phyloP scores from a whole-genome alignment of 257 asterid genomes.

The Penstemon davidsonii region DNA sequence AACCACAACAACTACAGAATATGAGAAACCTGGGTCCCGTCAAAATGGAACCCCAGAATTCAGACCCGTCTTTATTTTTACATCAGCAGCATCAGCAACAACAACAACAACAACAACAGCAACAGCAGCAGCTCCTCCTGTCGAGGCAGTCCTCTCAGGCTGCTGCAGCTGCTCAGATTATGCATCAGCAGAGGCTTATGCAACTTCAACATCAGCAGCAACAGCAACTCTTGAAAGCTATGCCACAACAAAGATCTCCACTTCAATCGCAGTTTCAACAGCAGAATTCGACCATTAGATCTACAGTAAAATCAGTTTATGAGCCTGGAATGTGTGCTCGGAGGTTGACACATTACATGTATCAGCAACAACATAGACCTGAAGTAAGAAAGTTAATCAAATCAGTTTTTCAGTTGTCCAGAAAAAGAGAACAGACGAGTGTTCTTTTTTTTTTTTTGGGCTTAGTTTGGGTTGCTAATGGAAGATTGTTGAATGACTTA shows the following conservation, averaged over 20 bases:
- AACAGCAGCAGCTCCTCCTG: slow-evolving; percentile 66
- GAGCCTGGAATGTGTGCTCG: slow-evolving; percentile 99
- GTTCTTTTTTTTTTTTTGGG: neutral
- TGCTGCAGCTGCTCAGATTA: slow-evolving; percentile 74
- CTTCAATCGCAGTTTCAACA: slow-evolving; percentile 61
- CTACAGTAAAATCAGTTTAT: slow-evolving; percentile 70
- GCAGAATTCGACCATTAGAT: slow-evolving; percentile 59
- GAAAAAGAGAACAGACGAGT: neutral
- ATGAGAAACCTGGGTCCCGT: slow-evolving; percentile 64
- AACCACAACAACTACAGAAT: slow-evolving; percentile 65
- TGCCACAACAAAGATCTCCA: slow-evolving; percentile 82
- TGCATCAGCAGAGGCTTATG: slow-evolving; percentile 78
- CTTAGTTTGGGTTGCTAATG: slow-evolving; percentile 17
- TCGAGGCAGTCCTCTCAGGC: slow-evolving; percentile 66
- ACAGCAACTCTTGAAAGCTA: slow-evolving; percentile 69
- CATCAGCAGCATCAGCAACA: slow-evolving; percentile 75
- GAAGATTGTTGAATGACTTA: slow-evolving; percentile 11
- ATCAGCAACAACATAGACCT: slow-evolving; percentile 96
- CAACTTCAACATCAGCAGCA: slow-evolving; percentile 82
- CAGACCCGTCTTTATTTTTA: slow-evolving; percentile 67
- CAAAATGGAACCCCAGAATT: slow-evolving; percentile 76
- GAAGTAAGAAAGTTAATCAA: slow-evolving; percentile 49
- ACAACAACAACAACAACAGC: slow-evolving; percentile 52
- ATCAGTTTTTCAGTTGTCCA: neutral
- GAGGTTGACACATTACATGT: slow-evolving; percentile 89